phyloP scores from a whole-genome alignment of 768 basidiomycete genomes.

The Auricularia cornea region DNA sequence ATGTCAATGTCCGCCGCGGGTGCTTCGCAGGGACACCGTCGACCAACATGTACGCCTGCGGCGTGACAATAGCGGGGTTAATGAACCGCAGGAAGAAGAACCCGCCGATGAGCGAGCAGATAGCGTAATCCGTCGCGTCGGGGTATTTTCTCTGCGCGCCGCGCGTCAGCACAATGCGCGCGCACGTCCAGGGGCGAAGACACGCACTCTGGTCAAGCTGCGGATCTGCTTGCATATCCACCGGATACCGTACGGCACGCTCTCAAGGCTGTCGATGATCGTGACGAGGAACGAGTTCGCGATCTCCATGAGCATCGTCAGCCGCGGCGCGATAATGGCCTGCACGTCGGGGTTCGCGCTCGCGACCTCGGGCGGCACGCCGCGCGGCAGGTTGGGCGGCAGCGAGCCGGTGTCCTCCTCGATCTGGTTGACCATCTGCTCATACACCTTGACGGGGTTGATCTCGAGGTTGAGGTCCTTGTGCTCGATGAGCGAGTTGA shows the following conservation, averaged over 20 bases:
- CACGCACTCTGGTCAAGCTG: slow-evolving; percentile 81
- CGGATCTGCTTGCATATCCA: slow-evolving; percentile 99
- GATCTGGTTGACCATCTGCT: slow-evolving; percentile 99
- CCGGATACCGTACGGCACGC: slow-evolving; percentile 96
- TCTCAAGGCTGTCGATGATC: slow-evolving; percentile 97
- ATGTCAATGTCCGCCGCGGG: slow-evolving; percentile 88
- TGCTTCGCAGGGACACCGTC: slow-evolving; percentile 97
- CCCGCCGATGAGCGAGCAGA: slow-evolving; percentile 96
- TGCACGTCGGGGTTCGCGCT: slow-evolving; percentile 93
- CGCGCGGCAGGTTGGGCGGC: slow-evolving; percentile 84
- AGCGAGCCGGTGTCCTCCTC: slow-evolving; percentile 93
- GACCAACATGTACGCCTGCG: slow-evolving; percentile 99
- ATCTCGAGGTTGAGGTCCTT: slow-evolving; percentile 99
- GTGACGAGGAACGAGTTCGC: slow-evolving; percentile 96
- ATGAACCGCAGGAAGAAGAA: slow-evolving; percentile 99
- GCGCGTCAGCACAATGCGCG: background rate
- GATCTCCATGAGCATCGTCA: slow-evolving; percentile 99
- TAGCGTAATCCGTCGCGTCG: slow-evolving; percentile 95
- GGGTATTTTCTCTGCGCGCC: slow-evolving; percentile 85
- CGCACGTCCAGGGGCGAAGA: background rate
- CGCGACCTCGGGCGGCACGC: slow-evolving; percentile 91
- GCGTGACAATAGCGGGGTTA: slow-evolving; percentile 98
- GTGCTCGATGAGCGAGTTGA: slow-evolving; percentile 98
- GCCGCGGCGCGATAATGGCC: slow-evolving; percentile 91
- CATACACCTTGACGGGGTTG: slow-evolving; percentile 98